phyloP scores from a whole-genome alignment of 257 asterid genomes.

The Solanum bulbocastanum region DNA sequence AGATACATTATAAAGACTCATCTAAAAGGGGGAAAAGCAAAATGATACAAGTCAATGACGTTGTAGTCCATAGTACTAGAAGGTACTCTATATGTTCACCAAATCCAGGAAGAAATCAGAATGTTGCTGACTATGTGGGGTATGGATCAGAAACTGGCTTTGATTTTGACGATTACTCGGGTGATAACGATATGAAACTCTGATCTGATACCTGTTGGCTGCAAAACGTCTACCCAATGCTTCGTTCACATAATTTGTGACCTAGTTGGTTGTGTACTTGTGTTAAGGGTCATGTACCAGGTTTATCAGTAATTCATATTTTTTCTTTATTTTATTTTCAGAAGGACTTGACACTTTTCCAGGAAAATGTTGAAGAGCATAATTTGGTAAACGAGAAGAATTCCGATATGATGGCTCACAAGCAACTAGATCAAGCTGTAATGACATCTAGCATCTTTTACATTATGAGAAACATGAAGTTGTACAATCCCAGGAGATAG shows the following conservation, averaged over 20 bases:
- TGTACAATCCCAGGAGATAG: background rate
- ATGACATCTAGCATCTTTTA: background rate
- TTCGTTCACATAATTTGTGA: background rate
- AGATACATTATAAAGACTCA: background rate
- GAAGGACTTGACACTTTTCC: background rate
- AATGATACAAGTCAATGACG: background rate
- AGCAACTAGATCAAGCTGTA: background rate
- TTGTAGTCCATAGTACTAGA: background rate
- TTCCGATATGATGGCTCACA: background rate
- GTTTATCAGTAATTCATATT: background rate
- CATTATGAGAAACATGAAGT: background rate
- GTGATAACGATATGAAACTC: background rate
- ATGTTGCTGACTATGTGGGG: background rate
- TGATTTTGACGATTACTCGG: background rate
- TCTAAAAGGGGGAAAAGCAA: background rate
- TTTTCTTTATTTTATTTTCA: background rate
- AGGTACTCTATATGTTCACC: background rate
- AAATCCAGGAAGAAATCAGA: background rate
- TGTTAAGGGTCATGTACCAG: background rate
- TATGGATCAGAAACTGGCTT: background rate
- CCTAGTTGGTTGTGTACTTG: background rate
- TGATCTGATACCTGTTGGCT: background rate
- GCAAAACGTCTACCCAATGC: background rate
- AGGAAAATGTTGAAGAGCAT: background rate
- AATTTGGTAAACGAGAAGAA: background rate